Evolutionary conservation across 2,329 filamentous ascomycete species (phyloP).

Genomic region (Aspergillus sp.): DNA sequence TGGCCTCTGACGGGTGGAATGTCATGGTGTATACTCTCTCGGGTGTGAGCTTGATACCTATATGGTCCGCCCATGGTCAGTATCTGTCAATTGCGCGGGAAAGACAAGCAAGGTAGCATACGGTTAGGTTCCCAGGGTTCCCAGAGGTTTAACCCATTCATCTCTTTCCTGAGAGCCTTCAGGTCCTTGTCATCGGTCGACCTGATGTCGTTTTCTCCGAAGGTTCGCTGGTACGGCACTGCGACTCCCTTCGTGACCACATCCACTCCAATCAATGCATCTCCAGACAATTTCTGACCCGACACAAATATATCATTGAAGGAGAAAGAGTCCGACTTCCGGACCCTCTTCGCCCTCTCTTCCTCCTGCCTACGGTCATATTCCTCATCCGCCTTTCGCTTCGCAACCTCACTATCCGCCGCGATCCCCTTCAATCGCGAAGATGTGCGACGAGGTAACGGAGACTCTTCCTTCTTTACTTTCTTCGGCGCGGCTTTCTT

Average conservation of each 20-base stretch:
- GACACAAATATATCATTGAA: slow-evolving; percentile 77
- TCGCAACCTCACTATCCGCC: slow-evolving; percentile 66
- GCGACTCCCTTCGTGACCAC: slow-evolving; percentile 66
- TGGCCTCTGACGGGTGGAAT: slow-evolving; percentile 83
- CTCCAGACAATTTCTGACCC: slow-evolving; percentile 69
- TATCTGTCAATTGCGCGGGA: background rate
- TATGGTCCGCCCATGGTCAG: background rate
- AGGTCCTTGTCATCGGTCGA: slow-evolving; percentile 76
- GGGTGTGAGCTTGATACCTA: slow-evolving; percentile 87
- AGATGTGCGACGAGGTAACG: slow-evolving; percentile 59
- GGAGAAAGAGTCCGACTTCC: slow-evolving; percentile 67
- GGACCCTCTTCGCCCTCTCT: slow-evolving; percentile 61
- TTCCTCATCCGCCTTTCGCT: slow-evolving; percentile 68
- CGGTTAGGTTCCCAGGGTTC: slow-evolving; percentile 79
- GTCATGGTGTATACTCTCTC: slow-evolving; percentile 83
- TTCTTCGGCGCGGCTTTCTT: slow-evolving; percentile 50
- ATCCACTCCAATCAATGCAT: slow-evolving; percentile 63
- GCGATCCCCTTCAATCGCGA: slow-evolving; percentile 63
- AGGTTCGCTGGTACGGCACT: slow-evolving; percentile 79
- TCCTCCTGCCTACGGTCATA: slow-evolving; percentile 57
- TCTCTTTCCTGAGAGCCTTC: slow-evolving; percentile 69
- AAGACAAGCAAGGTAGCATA: slow-evolving; percentile 37
- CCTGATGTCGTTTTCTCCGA: slow-evolving; percentile 78
- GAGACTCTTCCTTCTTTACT: slow-evolving; percentile 62
- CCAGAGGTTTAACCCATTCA: slow-evolving; percentile 77